Percentiles rank a stretch among this genome's conserved stretches.
These are phyloP conservation scores for maize (Zea mays) DNA, from an alignment of 176 grass and related monocot species.

Conservation along the genomic window Zm-B73-REFERENCE-NAM-5.0 NC_050096.1:49890501-49891000, in stretches of 20 bases:
- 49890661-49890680: slow-evolving; percentile 3
- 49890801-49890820: slow-evolving; percentile 87
- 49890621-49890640: slow-evolving; percentile 2
- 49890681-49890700: neutral
- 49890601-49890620: neutral
- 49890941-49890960: slow-evolving; percentile 80
- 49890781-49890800: slow-evolving; percentile 76
- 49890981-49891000: slow-evolving; percentile 48
- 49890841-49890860: slow-evolving; percentile 72
- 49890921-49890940: slow-evolving; percentile 94
- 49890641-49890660: slow-evolving; percentile 17
- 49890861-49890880: slow-evolving; percentile 84
- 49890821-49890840: slow-evolving; percentile 94
- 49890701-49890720: neutral
- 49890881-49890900: slow-evolving; percentile 75
- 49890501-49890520: neutral
- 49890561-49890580: neutral
- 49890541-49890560: neutral
- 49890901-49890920: slow-evolving; percentile 93
- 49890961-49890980: slow-evolving; percentile 67
- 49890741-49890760: slow-evolving; percentile 1
- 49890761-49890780: neutral
- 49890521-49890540: neutral
- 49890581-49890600: slow-evolving; percentile 3
- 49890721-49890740: neutral